Evolutionary conservation across 2,329 filamentous ascomycete genomes (phyloP).

Genomic region (Teratosphaeria gauchensis): DNA sequence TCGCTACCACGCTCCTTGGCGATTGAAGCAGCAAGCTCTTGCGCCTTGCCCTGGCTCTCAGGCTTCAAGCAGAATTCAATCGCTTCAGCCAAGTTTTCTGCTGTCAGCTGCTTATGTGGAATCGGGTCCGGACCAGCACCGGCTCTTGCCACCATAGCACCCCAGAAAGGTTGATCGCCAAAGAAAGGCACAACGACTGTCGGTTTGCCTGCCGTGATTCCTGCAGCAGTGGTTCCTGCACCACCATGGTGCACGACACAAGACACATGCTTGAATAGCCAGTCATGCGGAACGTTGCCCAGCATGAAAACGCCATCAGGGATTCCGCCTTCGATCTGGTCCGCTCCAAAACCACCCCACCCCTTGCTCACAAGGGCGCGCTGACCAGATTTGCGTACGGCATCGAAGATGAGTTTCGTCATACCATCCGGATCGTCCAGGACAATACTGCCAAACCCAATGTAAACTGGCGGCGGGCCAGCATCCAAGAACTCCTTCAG

Average conservation of each 20-base stretch:
- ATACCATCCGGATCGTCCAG: conserved; percentile 65
- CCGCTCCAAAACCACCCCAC: conserved; percentile 41
- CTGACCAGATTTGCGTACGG: conserved; percentile 45
- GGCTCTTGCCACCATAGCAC: conserved; percentile 40
- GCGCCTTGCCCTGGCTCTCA: conserved; percentile 28
- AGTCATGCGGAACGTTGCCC: conserved; percentile 48
- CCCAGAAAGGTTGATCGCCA: conserved; percentile 49
- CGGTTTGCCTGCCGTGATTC: conserved; percentile 42
- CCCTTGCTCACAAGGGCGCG: conserved; percentile 47
- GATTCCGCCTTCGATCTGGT: conserved; percentile 25
- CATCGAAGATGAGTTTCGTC: conserved; percentile 63
- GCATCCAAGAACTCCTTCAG: conserved; percentile 56
- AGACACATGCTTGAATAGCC: conserved; percentile 48
- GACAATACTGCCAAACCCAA: conserved; percentile 76
- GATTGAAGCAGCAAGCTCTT: conserved; percentile 33
- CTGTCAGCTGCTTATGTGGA: conserved; percentile 36
- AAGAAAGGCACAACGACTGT: conserved; percentile 50
- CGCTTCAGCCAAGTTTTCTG: conserved; percentile 35
- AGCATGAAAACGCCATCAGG: conserved; percentile 40
- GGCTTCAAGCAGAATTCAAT: conserved; percentile 36
- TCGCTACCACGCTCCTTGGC: conserved; percentile 33
- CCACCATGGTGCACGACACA: conserved; percentile 51
- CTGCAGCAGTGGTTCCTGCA: conserved; percentile 49
- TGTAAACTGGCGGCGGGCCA: conserved; percentile 67
- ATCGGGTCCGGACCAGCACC: conserved; percentile 43